Evolutionary conservation across 192 early-diverging fungal genomes (phyloP), one percentile per base, ranked within the genome.

Genomic region (Backusella circina): DNA sequence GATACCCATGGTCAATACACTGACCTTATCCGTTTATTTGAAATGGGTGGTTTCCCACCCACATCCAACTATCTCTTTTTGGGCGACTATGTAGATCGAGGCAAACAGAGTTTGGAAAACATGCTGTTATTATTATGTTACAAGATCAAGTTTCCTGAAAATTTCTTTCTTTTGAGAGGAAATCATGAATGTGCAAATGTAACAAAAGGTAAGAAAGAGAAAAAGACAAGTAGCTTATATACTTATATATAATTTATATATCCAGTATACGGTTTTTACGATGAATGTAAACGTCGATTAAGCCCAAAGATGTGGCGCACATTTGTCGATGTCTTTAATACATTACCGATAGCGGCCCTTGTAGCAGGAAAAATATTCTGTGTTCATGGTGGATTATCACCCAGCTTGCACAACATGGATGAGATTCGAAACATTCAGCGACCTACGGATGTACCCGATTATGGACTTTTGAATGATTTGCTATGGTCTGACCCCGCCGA

Each of bases 121-220:
- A 97, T 99, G 73, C 84, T 96, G 30, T 80, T 99, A 73, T 84
- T 99, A 71, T 89, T 99, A 70, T 94, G 93, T 81, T 99, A 95
- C 88, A 99, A 99, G 84, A 93, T 98, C 82, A 97, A 98, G 81
- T 96, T 94, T 78, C 95, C 95, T 0, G 96, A 96, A 77, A 98
- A 96, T 85, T 98, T 98, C 82, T 98, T 98, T 78, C 76, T 98
- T n/a, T 76, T 98, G 67, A 91, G 97, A 57, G 97, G 97, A 64
- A 98, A 98, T 85, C 97, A 98, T 84, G 97, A 98, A 81, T 94
- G 93, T 77, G 95, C 95, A n/a, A 94, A 91, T 78, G 93, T 98
- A 38, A 98, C 94, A 69, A 87, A 93, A 86, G 92, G 91, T 92
- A 81, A 73, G 70, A 71, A 30, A 21, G 2, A 71, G 35, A 23